Evolutionary conservation across 805 yeast genomes (phyloP), one percentile per base, ranked within the genome.

Genomic region (Wickerhamiella alocasiicola): DNA sequence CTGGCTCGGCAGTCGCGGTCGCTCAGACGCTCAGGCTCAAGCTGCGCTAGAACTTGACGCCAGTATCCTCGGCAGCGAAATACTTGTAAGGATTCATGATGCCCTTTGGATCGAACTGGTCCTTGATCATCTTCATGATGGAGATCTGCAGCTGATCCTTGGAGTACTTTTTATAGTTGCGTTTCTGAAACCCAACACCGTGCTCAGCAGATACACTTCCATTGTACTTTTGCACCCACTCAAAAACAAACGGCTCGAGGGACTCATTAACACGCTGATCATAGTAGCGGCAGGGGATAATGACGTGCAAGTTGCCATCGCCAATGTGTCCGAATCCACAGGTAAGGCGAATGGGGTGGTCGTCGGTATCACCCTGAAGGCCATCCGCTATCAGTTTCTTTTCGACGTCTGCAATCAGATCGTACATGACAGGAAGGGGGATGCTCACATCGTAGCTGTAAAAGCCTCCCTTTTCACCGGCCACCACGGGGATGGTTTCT

Each of bases 161-260:
- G 39, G 91, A 71, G 64, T 85, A 87, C 4, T 78, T 76, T 50
- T 87, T 71, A 60, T 79, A 85, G 56, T 81, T 77, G 54, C 79
- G 82, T 78, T 87, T 87, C 55, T 87, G 95, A 71, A 87, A 82
- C 1, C 97, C 97, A 45, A 87, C 67, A 9, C 97, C 97, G 59
- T 87, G 97, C 60, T 87, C 97, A 23, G 97, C 96, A 46, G 93
- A 78, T 43, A 87, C 77, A 1, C 95, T 84, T 16, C 97, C 97
- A 23, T 77, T 26, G 13, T 46, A 47, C 43, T 45, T 47, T 18
- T 43, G 46, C 43, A 87, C 79, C 82, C 85, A 84, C 62, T 87
- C 93, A 57, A 84, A 87, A 19, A 87, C 85, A 62, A 80, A 88
- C 34, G 97, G 97, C 59, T 87, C 96, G 47, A 87, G 67, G 2